phyloP scores from a whole-genome alignment of 345 rosid species.

The Sisymbrium altissimum region DNA sequence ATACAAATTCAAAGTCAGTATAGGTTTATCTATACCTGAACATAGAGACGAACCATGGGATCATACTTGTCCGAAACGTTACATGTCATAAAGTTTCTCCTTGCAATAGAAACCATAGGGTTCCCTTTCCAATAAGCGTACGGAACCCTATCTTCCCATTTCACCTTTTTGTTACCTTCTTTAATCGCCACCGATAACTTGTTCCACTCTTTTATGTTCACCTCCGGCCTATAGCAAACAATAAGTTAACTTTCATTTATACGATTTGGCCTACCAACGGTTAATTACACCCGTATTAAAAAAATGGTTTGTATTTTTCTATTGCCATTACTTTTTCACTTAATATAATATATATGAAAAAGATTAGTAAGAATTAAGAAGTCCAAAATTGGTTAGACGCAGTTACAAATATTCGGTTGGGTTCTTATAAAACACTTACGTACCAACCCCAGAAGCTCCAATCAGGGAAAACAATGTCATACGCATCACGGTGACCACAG shows the following conservation, averaged over 20 bases:
- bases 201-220: constrained; percentile 65
- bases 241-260: not conserved
- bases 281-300: not conserved
- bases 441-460: constrained; percentile 87
- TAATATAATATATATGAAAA: not conserved
- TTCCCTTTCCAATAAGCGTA: constrained; percentile 77
- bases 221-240: constrained; percentile 48
- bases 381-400: not conserved
- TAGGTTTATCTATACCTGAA: constrained; percentile 32
- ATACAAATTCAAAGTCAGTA: not conserved
- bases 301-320: not conserved
- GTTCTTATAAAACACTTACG: not conserved
- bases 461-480: constrained; percentile 60
- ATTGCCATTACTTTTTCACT: not conserved
- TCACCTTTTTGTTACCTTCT: constrained; percentile 43
- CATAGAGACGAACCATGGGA: constrained; percentile 42
- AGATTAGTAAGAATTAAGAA: not conserved
- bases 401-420: not conserved
- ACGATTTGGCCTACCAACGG: not conserved
- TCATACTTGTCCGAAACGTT: constrained; percentile 37
- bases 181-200: constrained; percentile 37
- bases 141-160: constrained; percentile 64
- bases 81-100: constrained; percentile 55
- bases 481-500: constrained; percentile 40
- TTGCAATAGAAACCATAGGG: constrained; percentile 36